Percentiles rank a stretch among this genome's conserved stretches.
Conservation (phyloP, 2,329 filamentous ascomycete genomes). For the Nemania diffusa region DNA sequence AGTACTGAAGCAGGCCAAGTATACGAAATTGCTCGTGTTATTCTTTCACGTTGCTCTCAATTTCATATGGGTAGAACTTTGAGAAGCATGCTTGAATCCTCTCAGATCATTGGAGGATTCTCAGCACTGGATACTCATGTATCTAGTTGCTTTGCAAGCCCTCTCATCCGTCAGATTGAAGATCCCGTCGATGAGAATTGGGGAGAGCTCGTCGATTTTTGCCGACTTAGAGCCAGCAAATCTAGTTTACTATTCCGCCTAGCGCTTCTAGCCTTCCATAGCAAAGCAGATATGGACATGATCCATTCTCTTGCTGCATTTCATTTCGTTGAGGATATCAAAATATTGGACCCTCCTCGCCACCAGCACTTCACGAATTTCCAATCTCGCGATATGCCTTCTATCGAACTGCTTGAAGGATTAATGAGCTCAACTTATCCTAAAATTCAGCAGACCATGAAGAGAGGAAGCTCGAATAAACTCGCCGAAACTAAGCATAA, state of each 20-base stretch:
- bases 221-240: conserved; percentile 32
- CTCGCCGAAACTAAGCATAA: not conserved
- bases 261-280: conserved; percentile 43
- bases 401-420: conserved; percentile 25
- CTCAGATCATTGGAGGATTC: conserved; percentile 49
- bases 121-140: conserved; percentile 9
- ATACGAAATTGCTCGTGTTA: conserved; percentile 35
- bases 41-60: conserved; percentile 27
- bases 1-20: conserved; percentile 30
- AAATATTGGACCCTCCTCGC: conserved; percentile 30
- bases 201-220: conserved; percentile 46
- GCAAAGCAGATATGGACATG: conserved; percentile 41
- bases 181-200: conserved; percentile 45
- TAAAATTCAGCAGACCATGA: not conserved
- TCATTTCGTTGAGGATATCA: conserved; percentile 28
- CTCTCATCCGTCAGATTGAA: conserved; percentile 45
- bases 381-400: conserved; percentile 34
- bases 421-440: conserved; percentile 31
- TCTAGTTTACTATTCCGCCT: conserved; percentile 44
- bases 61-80: conserved; percentile 28
- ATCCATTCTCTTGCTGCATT: conserved; percentile 39
- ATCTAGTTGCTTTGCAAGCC: not conserved
- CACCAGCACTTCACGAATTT: conserved; percentile 37
- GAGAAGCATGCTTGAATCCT: conserved; percentile 41
- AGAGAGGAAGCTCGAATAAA: not conserved